A percentile compares a stretch with the other conserved stretches of the same genome.
Conservation (phyloP, 805 yeast species). For the Candida methanosorbosa region DNA sequence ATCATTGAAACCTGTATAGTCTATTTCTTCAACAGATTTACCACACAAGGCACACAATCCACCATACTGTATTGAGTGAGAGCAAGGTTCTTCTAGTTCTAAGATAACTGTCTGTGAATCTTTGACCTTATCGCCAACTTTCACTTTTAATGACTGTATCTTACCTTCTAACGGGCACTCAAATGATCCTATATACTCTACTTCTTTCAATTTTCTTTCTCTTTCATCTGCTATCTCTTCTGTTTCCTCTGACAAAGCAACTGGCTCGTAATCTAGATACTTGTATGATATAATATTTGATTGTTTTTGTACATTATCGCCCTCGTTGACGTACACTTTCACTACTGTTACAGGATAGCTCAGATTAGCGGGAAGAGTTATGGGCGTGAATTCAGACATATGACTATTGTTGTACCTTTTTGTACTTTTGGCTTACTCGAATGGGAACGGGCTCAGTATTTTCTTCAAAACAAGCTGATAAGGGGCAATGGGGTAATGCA, state of each 20-base stretch:
- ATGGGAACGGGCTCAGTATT: too few relatives aligned
- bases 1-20: constrained; percentile 62
- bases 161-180: constrained; percentile 81
- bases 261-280: constrained; percentile 58
- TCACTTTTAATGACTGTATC: constrained; percentile 40
- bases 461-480: too few relatives aligned
- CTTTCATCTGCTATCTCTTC: constrained; percentile 28
- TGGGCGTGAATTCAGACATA: constrained; percentile 32
- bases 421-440: too few relatives aligned
- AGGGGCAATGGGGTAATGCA: too few relatives aligned
- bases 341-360: constrained; percentile 64
- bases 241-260: constrained; percentile 36
- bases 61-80: constrained; percentile 89
- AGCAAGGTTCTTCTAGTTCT: constrained; percentile 69
- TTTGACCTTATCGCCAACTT: constrained; percentile 52
- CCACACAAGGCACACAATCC: constrained; percentile 96
- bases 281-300: constrained; percentile 49
- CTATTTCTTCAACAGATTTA: constrained; percentile 60
- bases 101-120: constrained; percentile 38
- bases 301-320: constrained; percentile 41
- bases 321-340: constrained; percentile 35
- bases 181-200: constrained; percentile 65
- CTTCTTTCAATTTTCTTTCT: constrained; percentile 34
- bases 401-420: too few relatives aligned
- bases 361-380: constrained; percentile 51